Evolutionary conservation across 2,329 filamentous ascomycete species (phyloP).

Genomic region (Diaporthe caulivora): DNA sequence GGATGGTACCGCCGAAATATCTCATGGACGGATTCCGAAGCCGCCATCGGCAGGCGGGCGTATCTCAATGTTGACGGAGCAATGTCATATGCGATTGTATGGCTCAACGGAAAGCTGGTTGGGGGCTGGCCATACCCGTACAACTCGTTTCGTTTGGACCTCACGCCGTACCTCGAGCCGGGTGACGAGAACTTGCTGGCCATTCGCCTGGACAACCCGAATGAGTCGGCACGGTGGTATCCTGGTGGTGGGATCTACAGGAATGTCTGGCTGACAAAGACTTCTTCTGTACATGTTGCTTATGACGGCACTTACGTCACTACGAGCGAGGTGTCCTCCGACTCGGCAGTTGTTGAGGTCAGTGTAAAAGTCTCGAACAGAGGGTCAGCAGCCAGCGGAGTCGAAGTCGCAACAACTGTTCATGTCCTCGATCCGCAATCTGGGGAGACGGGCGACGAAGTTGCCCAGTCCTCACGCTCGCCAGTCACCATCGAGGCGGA

Average conservation of each 20-base stretch:
- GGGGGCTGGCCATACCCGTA: conserved; percentile 66
- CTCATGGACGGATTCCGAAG: conserved; percentile 42
- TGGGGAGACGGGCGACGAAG: conserved; percentile 45
- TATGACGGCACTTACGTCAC: conserved; percentile 65
- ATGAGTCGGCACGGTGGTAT: conserved; percentile 65
- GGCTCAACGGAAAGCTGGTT: conserved; percentile 62
- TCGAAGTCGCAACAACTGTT: conserved; percentile 57
- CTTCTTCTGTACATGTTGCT: conserved; percentile 58
- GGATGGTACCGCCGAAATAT: conserved; percentile 64
- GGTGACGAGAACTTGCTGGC: conserved; percentile 58
- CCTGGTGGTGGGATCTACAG: conserved; percentile 67
- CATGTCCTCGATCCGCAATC: conserved; percentile 52
- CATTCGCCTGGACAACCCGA: conserved; percentile 63
- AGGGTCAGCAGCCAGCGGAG: conserved; percentile 45
- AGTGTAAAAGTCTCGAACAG: conserved; percentile 61
- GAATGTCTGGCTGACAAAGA: conserved; percentile 66
- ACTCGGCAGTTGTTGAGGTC: conserved; percentile 59
- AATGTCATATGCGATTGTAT: conserved; percentile 65
- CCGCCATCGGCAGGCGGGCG: conserved; percentile 53
- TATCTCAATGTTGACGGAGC: conserved; percentile 64
- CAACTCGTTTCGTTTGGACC: conserved; percentile 63
- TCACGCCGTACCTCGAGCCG: conserved; percentile 56
- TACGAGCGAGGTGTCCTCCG: conserved; percentile 56
- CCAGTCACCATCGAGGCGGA: conserved; percentile 48
- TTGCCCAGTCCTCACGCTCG: conserved; percentile 50